Evolutionary conservation across 257 asterid genomes (phyloP).

Genomic region (Jasminum sambac): DNA sequence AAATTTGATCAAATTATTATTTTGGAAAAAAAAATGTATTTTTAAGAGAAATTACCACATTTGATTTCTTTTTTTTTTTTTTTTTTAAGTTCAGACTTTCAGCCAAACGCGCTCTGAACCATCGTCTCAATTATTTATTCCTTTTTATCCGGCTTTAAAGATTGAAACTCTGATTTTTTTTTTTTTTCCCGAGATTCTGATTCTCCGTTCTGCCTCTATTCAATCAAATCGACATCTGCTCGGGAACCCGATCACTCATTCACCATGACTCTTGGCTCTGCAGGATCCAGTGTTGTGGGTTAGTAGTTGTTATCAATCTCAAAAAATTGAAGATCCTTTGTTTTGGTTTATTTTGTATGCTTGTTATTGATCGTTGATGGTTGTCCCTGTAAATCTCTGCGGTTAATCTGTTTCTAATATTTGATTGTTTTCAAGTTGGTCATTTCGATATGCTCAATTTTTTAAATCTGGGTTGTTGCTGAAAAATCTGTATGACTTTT

Average conservation of each 20-base stretch:
- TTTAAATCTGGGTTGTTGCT: background rate
- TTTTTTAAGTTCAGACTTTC: too few relatives aligned
- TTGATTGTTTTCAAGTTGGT: background rate
- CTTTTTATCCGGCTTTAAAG: background rate
- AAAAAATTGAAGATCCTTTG: background rate
- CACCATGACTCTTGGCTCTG: slow-evolving; percentile 52
- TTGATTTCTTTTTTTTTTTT: too few relatives aligned
- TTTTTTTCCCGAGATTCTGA: background rate
- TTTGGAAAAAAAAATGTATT: too few relatives aligned
- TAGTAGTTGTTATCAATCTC: slow-evolving; percentile 11
- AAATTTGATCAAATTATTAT: too few relatives aligned
- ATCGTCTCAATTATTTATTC: background rate
- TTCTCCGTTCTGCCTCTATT: slow-evolving; percentile 1
- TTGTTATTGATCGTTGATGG: background rate
- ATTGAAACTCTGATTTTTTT: background rate
- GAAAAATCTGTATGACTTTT: background rate
- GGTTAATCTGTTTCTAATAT: background rate
- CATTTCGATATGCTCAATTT: background rate
- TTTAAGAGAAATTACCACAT: too few relatives aligned
- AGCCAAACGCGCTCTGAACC: background rate
- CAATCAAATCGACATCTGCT: slow-evolving; percentile 31
- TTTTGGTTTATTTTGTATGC: background rate
- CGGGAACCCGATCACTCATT: slow-evolving; percentile 10
- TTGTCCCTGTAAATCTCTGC: background rate
- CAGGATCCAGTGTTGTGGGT: slow-evolving; percentile 57